phyloP scores from a whole-genome alignment of 352 stramenopile species.

The Pythium aphanidermatum region DNA sequence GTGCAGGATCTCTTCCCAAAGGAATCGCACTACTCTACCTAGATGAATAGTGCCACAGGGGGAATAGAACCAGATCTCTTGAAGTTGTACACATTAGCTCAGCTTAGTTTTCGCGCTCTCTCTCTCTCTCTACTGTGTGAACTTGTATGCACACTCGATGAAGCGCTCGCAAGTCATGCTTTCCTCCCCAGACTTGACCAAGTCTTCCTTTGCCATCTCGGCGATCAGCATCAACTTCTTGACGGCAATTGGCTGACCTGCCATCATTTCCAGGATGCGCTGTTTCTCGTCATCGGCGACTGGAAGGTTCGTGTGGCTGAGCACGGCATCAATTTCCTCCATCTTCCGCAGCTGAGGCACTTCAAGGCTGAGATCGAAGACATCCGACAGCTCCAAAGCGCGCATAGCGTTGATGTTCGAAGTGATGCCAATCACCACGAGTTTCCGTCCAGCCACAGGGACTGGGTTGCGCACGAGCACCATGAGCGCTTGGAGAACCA shows the following conservation, averaged over 20 bases:
- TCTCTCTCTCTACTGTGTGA: conserved; percentile 42
- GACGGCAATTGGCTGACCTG: conserved; percentile 94
- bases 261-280: conserved; percentile 63
- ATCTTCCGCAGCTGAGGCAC: conserved; percentile 90
- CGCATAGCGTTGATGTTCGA: conserved; percentile 90
- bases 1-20: no score
- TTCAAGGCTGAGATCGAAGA: conserved; percentile 92
- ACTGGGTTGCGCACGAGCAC: conserved; percentile 98
- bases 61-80: conserved; percentile 11
- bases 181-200: conserved; percentile 51
- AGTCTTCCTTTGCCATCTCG: conserved; percentile 95
- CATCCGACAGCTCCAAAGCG: conserved; percentile 90
- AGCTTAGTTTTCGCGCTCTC: no score
- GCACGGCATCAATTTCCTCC: conserved; percentile 84
- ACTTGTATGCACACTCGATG: conserved; percentile 83
- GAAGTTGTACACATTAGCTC: conserved; percentile 16
- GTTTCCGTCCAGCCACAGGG: conserved; percentile 88
- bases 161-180: conserved; percentile 71
- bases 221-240: conserved; percentile 97
- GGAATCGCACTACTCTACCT: neutral
- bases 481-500: conserved; percentile 97
- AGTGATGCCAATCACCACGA: conserved; percentile 96
- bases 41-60: neutral
- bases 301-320: conserved; percentile 76
- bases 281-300: conserved; percentile 60